These are phyloP conservation scores for Rubroboletus pulcherrimus DNA, from an alignment of 768 basidiomycete genomes.

Conservation along the genomic window DNA sequence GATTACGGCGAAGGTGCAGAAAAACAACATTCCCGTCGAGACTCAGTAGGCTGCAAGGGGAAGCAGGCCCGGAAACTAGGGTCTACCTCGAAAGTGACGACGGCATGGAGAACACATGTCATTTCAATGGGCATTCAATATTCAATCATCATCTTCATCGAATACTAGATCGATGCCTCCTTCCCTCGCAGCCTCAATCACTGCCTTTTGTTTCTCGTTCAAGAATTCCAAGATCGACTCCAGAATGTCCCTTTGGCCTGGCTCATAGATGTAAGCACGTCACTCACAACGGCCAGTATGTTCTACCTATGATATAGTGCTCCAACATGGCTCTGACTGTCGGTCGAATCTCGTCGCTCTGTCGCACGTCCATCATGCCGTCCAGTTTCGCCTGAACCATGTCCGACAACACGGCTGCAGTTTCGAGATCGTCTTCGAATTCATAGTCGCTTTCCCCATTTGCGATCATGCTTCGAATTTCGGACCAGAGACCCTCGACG, in stretches of 20 bases:
- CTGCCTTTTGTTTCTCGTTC: conserved; percentile 43
- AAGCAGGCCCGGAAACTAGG: neutral
- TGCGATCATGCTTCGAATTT: conserved; percentile 37
- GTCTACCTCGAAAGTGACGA: neutral
- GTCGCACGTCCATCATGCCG: conserved; percentile 37
- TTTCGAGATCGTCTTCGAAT: conserved; percentile 67
- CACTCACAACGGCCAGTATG: neutral
- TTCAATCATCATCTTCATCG: conserved; percentile 32
- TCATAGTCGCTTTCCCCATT: conserved; percentile 20
- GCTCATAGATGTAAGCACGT: neutral
- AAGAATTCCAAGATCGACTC: conserved; percentile 50
- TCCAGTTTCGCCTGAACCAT: conserved; percentile 58
- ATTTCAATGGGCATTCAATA: conserved; percentile 1
- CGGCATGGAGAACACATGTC: neutral
- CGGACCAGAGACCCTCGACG: conserved; percentile 58
- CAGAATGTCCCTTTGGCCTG: conserved; percentile 62
- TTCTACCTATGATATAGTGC: conserved; percentile 63
- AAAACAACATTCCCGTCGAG: no score
- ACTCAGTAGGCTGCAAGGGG: neutral
- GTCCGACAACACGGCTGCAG: conserved; percentile 57
- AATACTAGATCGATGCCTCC: conserved; percentile 54
- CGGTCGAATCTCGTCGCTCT: conserved; percentile 37
- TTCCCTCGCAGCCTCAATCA: conserved; percentile 45
- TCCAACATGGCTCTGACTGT: conserved; percentile 63
- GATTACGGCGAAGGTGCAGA: no score